A percentile compares a stretch with the other conserved stretches of the same genome.
These are phyloP conservation scores for Selaginella moellendorffii DNA, from an alignment of 75 land plant genomes.

Conservation along the genomic window DNA sequence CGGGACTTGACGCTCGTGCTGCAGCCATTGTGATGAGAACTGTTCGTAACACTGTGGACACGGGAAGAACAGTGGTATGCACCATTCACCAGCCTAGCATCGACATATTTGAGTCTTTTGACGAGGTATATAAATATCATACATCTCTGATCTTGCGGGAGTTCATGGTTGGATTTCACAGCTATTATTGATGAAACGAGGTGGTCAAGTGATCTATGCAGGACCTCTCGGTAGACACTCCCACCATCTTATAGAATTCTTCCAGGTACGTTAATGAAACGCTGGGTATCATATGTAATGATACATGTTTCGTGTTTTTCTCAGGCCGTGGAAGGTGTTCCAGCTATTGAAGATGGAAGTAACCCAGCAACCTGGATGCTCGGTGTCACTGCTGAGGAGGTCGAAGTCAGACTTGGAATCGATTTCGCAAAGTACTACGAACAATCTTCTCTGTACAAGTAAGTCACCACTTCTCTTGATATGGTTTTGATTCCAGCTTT, in stretches of 20 bases:
- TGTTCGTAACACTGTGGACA: slow-evolving; percentile 76
- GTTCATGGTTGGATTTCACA: slow-evolving; percentile 13
- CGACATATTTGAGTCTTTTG: slow-evolving; percentile 80
- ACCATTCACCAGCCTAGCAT: slow-evolving; percentile 81
- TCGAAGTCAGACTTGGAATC: not conserved
- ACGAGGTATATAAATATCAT: slow-evolving; percentile 37
- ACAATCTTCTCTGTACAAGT: not conserved
- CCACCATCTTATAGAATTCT: slow-evolving; percentile 46
- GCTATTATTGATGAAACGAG: slow-evolving; percentile 72
- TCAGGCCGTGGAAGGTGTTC: not conserved
- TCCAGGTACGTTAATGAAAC: slow-evolving; percentile 68
- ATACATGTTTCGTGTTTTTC: not conserved
- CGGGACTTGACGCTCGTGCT: slow-evolving; percentile 76
- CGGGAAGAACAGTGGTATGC: slow-evolving; percentile 72
- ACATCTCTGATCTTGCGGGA: too few relatives aligned
- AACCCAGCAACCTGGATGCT: not conserved
- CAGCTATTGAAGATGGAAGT: not conserved
- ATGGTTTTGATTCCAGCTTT: not conserved
- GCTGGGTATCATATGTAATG: not conserved
- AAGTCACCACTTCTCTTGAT: not conserved
- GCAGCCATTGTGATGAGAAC: slow-evolving; percentile 84
- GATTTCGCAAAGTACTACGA: not conserved
- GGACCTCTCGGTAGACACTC: slow-evolving; percentile 65
- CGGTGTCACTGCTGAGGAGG: not conserved
- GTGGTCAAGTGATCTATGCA: slow-evolving; percentile 72